These are phyloP conservation scores for Chlorella sp. DNA, from an alignment of 139 green algal genomes.

Conservation along the genomic window DNA sequence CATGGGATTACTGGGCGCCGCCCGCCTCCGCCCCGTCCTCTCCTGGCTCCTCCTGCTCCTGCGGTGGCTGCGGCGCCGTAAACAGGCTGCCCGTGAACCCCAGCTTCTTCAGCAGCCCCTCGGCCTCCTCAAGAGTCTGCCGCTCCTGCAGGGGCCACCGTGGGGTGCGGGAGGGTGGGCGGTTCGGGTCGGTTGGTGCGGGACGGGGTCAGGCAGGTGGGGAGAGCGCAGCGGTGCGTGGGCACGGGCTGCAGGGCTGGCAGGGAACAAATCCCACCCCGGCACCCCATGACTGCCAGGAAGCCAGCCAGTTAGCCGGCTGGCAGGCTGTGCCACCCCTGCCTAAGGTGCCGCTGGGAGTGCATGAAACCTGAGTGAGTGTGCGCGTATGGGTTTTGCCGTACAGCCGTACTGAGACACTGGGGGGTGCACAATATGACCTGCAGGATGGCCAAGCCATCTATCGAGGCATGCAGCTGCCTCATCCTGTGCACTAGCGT, in stretches of 20 bases:
- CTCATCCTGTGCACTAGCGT: too few species aligned
- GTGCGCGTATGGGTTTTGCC: too few species aligned
- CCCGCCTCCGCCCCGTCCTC: background rate
- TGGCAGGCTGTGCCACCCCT: background rate
- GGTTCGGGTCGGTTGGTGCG: too few species aligned
- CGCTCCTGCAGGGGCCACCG: slow-evolving; percentile 23
- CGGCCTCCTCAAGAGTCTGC: slow-evolving; percentile 37
- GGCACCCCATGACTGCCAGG: background rate
- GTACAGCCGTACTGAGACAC: too few species aligned
- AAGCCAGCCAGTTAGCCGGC: background rate
- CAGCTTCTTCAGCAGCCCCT: slow-evolving; percentile 46
- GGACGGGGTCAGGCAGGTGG: too few species aligned
- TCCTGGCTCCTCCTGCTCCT: background rate
- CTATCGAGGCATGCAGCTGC: too few species aligned
- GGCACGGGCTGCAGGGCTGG: too few species aligned
- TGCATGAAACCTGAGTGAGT: too few species aligned
- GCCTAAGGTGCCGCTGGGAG: too few species aligned
- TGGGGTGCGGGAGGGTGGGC: too few species aligned
- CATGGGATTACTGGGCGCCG: background rate
- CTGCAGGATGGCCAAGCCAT: too few species aligned
- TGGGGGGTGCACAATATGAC: too few species aligned
- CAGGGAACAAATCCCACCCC: background rate
- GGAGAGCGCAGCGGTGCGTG: background rate
- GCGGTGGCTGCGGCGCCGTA: background rate
- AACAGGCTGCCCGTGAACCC: slow-evolving; percentile 50